Conservation (phyloP, 108 stramenopile genomes). For the Nannochloropsis salina region DNA sequence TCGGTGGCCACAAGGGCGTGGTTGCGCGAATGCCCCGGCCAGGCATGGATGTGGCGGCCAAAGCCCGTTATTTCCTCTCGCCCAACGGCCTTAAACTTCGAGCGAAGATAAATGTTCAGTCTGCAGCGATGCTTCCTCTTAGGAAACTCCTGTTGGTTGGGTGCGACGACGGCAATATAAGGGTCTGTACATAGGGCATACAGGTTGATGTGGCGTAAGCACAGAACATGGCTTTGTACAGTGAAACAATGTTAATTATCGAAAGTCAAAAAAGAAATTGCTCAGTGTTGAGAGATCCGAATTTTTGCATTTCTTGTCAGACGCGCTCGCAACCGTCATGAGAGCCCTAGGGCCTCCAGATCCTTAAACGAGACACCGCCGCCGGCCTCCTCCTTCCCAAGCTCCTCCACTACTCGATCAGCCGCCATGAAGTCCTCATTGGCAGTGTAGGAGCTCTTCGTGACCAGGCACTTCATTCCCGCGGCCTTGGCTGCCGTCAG, state of each 20-base stretch:
- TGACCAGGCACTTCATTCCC: slow-evolving; percentile 57
- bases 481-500: slow-evolving; percentile 78
- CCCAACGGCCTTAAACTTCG: slow-evolving; percentile 1
- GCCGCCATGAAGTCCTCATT: slow-evolving; percentile 80
- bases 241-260: no score
- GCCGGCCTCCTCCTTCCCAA: slow-evolving; percentile 29
- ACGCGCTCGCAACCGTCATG: no score
- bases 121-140: neutral
- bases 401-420: slow-evolving; percentile 41
- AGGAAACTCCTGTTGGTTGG: neutral
- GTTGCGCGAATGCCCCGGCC: slow-evolving; percentile 4
- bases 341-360: neutral
- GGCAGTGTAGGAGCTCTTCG: slow-evolving; percentile 73
- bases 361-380: neutral
- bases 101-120: neutral
- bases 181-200: neutral
- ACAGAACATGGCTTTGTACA: no score
- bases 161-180: neutral
- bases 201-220: no score
- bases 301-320: no score
- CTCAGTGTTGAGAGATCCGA: no score
- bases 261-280: no score
- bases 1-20: neutral
- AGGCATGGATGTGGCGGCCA: neutral
- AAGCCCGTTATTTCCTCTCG: neutral